Evolutionary conservation across 345 rosid genomes (phyloP), one percentile per base, ranked within the genome.

Genomic region (Aquilaria malaccensis): DNA sequence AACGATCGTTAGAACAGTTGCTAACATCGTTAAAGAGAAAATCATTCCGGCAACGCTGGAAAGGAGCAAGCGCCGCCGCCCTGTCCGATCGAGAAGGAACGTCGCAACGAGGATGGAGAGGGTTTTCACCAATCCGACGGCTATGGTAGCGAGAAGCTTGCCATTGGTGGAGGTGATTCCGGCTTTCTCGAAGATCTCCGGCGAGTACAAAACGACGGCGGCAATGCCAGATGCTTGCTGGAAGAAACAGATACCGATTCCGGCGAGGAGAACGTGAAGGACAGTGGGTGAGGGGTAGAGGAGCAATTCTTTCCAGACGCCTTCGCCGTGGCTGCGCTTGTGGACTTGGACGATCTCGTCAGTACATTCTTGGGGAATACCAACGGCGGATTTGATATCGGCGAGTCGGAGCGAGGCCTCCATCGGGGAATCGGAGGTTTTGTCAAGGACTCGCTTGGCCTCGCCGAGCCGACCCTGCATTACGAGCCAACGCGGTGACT

Each of bases 401-500:
- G 59, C 59, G 68, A 65, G 68, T 13, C 68, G 60, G 6, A 56
- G 30, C 6, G 31, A 2, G 13, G 63, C 63, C 49, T 47, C 52
- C 14, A 3, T 29, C 6, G 13, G 10, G 50, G 55, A 11, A 13
- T 48, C 62, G 22, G 63, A 66, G 43, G 62, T 66, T 31, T 58
- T 57, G 57, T 57, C 56, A 11, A 66, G 57, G 33, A 66, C 69
- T 43, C 45, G 37, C 63, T 66, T 57, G 50, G 62, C 62, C 22
- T 66, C 69, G 14, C 62, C 47, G 33, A 65, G 68, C 2, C 62
- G 61, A 53, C 68, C 68, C 37, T 56, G 61, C 46, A 48, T 56
- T 13, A 57, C 56, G 15, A 66, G 57, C 69, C 69, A 66, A 15
- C 63, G 57, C 13, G 69, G 69, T 2, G 69, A 66, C 50, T 66